phyloP scores from a whole-genome alignment of 768 basidiomycete species.

The Termitomyces sp. region DNA sequence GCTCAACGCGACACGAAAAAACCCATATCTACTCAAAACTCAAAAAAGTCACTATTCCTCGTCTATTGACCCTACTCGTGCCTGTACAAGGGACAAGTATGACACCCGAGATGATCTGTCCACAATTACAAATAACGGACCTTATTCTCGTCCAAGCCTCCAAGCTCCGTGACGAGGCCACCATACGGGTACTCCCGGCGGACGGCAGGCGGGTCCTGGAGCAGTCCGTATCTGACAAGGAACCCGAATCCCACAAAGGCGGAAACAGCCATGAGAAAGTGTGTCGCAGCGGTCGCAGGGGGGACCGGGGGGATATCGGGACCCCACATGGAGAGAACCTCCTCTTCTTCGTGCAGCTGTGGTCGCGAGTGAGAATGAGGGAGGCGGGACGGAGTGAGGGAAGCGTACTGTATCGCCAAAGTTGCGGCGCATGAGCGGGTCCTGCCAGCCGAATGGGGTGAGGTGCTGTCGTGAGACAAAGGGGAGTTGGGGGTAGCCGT shows the following conservation, averaged over 20 bases:
- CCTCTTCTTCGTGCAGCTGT: conserved; percentile 78
- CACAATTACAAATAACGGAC: conserved; percentile 30
- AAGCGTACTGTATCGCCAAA: conserved; percentile 64
- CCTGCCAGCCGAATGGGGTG: conserved; percentile 68
- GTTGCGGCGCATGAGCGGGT: conserved; percentile 70
- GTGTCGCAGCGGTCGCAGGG: conserved; percentile 55
- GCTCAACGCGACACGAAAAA: no score
- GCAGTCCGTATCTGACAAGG: conserved; percentile 45
- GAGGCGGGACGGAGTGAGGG: conserved; percentile 1
- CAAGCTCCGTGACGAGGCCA: conserved; percentile 72
- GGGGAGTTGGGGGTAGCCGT: conserved; percentile 70
- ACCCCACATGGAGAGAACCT: conserved; percentile 83
- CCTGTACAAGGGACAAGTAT: conserved; percentile 13
- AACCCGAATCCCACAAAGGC: conserved; percentile 64
- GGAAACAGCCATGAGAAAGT: conserved; percentile 54
- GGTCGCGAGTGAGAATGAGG: conserved; percentile 9
- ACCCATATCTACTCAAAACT: no score
- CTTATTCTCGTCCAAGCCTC: conserved; percentile 75
- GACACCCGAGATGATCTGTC: not conserved
- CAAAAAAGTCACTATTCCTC: conserved; percentile 10
- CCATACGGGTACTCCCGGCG: conserved; percentile 74
- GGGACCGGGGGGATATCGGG: conserved; percentile 65
- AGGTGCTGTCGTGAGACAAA: conserved; percentile 59
- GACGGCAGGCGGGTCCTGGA: conserved; percentile 58
- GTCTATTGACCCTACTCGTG: conserved; percentile 19